These are phyloP conservation scores for Saccharomyces hybrid DNA, from an alignment of 1,139 yeast species.

Conservation along the genomic window DNA sequence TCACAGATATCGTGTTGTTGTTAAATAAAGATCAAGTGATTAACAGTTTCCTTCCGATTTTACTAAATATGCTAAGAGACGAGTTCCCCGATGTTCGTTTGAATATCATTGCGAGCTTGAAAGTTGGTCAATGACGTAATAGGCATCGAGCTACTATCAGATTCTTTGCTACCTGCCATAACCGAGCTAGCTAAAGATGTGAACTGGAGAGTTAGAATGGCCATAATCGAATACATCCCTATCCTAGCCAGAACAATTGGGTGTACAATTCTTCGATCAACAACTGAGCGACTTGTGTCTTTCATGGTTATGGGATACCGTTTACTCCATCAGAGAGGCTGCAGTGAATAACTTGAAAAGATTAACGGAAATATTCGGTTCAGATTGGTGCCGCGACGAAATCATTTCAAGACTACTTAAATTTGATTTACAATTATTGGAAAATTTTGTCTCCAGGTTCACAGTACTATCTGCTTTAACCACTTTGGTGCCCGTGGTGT, in stretches of 20 bases:
- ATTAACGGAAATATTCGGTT: conserved; percentile 80
- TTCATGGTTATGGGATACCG: conserved; percentile 98
- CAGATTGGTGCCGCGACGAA: conserved; percentile 85
- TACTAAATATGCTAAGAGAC: conserved; percentile 89
- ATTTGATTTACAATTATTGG: conserved; percentile 37
- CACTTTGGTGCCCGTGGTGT: conserved; percentile 63
- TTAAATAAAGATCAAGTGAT: conserved; percentile 81
- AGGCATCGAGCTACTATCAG: conserved; percentile 81
- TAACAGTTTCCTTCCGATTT: conserved; percentile 76
- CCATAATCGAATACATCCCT: conserved; percentile 94
- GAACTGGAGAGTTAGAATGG: conserved; percentile 96
- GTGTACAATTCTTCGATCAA: conserved; percentile 86
- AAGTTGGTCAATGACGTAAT: conserved; percentile 89
- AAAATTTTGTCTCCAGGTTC: conserved; percentile 73
- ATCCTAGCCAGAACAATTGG: conserved; percentile 91
- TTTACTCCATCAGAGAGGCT: conserved; percentile 92
- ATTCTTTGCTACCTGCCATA: conserved; percentile 87
- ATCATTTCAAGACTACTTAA: conserved; percentile 68
- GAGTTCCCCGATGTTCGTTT: conserved; percentile 95
- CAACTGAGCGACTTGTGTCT: conserved; percentile 84
- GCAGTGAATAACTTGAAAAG: conserved; percentile 80
- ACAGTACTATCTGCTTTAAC: conserved; percentile 87
- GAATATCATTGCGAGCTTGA: conserved; percentile 85
- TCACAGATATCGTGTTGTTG: conserved; percentile 80
- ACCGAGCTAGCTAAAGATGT: conserved; percentile 93